Base-by-base conservation (phyloP, 2,329 filamentous ascomycete species). In the Zymoseptoria ardabiliae region DNA sequence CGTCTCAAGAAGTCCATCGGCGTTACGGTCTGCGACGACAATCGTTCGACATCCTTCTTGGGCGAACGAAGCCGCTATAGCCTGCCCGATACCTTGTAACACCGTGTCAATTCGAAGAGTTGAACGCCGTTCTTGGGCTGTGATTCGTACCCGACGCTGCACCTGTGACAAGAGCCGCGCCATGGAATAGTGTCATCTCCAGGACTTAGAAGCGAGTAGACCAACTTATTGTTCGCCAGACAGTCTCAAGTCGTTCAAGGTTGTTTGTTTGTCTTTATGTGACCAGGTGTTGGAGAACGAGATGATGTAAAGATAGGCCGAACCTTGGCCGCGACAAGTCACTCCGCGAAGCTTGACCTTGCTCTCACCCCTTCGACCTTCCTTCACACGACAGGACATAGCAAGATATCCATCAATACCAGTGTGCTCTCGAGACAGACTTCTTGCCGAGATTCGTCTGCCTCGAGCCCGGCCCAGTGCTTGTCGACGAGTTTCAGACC, bases 61-160 rank as follows among this genome's bases (percentile, higher is more conserved):
- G 1, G 74, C 76, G 62, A 81, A 79, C 0, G 78, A 75, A 17
- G 76, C 62, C 19, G 78, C 76, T 17, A 73, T 74, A 50, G 75
- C 74, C 48, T 74, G 72, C 10, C 77, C 77, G 57, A 79, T 79
- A 17, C 76, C 77, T 78, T 22, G 13, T 50, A 13, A 1, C 55
- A 19, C 28, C 55, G 21, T 53, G 30, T 55, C 7, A 51, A 50
- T 21, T 50, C 23, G 23, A n/a, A 30, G 22, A 53, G 20, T 21
- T 52, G 62, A 66, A 49, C 50, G 23, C 21, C 19, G 11, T 10
- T 53, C 22, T 13, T 48, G 17, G 23, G 49, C 35, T 25, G 6
- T 9, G 35, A 45, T 45, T 23, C 65, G 48, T 59, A 71, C 70
- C 70, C 21, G 69, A 71, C 11, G 69, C 70, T 2, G 70, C 70